These are phyloP conservation scores for Nitzschia palea DNA, from an alignment of 108 stramenopile genomes.

Conservation along the genomic window DNA sequence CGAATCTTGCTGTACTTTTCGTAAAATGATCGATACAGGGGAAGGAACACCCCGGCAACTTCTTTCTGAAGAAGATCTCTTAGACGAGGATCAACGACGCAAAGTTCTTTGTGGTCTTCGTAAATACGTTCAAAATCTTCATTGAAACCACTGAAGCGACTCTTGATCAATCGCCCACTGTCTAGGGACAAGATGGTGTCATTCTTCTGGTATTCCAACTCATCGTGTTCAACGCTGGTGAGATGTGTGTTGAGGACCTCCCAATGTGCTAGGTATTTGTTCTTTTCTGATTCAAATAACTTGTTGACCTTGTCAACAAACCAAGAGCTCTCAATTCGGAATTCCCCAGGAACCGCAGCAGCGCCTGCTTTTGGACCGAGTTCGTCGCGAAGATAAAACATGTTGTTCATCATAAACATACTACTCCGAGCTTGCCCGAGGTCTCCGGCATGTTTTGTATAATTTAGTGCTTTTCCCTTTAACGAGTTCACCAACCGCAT, in stretches of 20 bases:
- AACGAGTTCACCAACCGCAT: conserved; percentile 73
- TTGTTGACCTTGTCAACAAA: conserved; percentile 73
- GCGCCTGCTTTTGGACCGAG: conserved; percentile 44
- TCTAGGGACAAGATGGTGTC: conserved; percentile 73
- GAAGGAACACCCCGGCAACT: conserved; percentile 62
- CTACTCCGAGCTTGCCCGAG: conserved; percentile 51
- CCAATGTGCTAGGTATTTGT: conserved; percentile 74
- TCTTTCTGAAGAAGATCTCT: conserved; percentile 63
- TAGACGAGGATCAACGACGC: conserved; percentile 68
- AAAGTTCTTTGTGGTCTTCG: conserved; percentile 58
- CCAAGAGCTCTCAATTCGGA: conserved; percentile 73
- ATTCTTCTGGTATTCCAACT: conserved; percentile 71
- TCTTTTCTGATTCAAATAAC: conserved; percentile 72
- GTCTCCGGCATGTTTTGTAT: conserved; percentile 54
- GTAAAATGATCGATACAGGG: conserved; percentile 73
- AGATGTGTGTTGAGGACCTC: conserved; percentile 70
- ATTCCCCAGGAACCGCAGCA: conserved; percentile 36
- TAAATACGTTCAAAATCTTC: conserved; percentile 81
- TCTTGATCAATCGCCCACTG: conserved; percentile 80
- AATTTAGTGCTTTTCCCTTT: conserved; percentile 73
- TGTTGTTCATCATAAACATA: conserved; percentile 90
- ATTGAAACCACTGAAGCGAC: conserved; percentile 81
- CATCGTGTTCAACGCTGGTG: conserved; percentile 66
- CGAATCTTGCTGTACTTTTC: conserved; percentile 73
- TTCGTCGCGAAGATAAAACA: conserved; percentile 71